Conservation (phyloP, 805 yeast species). For the Candida xyloterini region DNA sequence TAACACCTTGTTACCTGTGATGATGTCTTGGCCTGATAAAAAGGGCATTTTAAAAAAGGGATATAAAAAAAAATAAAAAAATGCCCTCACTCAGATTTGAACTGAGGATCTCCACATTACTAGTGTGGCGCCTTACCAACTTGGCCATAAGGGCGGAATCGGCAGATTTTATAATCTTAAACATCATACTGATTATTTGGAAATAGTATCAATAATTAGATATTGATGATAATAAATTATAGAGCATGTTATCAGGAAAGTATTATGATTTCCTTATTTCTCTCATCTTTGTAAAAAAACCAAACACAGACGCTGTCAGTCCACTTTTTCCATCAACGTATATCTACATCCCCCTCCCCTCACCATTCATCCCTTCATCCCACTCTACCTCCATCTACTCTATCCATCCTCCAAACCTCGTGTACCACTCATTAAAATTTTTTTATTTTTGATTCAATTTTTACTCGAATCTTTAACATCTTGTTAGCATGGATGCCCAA, state of each 20-base stretch:
- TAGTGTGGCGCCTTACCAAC: constrained; percentile 37
- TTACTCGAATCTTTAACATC: not conserved
- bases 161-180: not conserved
- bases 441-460: constrained; percentile 4
- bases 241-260: not conserved
- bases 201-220: not conserved
- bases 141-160: constrained; percentile 32
- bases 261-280: no score
- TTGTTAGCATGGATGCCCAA: constrained; percentile 59
- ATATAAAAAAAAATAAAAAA: constrained; percentile 13
- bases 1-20: not conserved
- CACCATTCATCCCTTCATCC: no score
- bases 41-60: constrained; percentile 6
- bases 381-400: not conserved
- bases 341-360: no score
- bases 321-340: no score
- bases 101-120: constrained; percentile 37
- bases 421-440: constrained; percentile 10
- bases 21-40: constrained; percentile 7
- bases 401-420: constrained; percentile 1
- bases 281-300: no score
- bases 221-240: not conserved
- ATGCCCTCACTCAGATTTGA: constrained; percentile 35
- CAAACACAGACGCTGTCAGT: no score
- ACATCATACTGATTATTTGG: not conserved